Conservation (phyloP, 2,329 filamentous ascomycete species). For the Leptodontidium sp. region DNA sequence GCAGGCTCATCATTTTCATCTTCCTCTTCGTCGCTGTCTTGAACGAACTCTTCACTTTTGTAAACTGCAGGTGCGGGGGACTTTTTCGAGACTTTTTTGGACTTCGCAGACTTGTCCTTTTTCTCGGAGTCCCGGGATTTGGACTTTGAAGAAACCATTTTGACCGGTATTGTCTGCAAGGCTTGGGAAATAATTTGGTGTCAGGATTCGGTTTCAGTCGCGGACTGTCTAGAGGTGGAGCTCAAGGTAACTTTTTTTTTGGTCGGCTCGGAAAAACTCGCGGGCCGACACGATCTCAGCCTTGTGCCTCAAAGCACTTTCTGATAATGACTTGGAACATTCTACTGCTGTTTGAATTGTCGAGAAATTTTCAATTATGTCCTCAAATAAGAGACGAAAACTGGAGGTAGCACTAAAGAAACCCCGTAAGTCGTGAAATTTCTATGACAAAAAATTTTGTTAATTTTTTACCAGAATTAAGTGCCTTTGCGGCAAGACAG, state of each 20-base stretch:
- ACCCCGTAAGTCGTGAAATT: constrained; percentile 46
- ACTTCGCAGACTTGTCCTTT: constrained; percentile 31
- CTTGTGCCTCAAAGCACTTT: too few species aligned
- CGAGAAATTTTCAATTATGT: constrained; percentile 33
- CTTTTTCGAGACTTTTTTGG: constrained; percentile 28
- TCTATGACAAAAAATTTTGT: neutral
- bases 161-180: neutral
- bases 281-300: constrained; percentile 1
- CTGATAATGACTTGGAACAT: neutral
- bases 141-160: constrained; percentile 33
- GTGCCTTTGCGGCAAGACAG: constrained; percentile 45
- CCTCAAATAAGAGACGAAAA: constrained; percentile 54
- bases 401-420: constrained; percentile 48
- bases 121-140: constrained; percentile 32
- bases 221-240: constrained; percentile 5
- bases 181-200: constrained; percentile 7
- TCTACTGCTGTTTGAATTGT: neutral
- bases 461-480: constrained; percentile 41
- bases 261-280: constrained; percentile 32
- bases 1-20: neutral
- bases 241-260: constrained; percentile 35
- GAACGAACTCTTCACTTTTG: constrained; percentile 43
- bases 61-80: constrained; percentile 23
- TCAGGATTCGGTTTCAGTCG: neutral
- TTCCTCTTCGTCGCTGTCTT: constrained; percentile 41